These are phyloP conservation scores for Eucalyptus viminalis DNA, from an alignment of 345 rosid genomes.

Conservation along the genomic window DNA sequence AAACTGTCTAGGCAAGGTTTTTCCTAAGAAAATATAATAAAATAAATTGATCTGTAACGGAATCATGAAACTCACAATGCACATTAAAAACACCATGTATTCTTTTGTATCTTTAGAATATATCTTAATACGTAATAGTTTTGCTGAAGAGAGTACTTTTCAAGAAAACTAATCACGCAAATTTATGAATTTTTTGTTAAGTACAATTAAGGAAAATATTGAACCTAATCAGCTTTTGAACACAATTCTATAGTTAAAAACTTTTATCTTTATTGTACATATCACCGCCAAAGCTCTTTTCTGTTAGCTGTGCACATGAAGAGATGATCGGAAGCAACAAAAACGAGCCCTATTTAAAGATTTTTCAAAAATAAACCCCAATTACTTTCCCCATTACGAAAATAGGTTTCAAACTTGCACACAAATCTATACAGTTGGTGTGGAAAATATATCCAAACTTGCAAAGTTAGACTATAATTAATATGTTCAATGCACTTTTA, in stretches of 20 bases:
- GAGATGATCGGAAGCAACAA: too few species aligned
- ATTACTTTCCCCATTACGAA: background rate
- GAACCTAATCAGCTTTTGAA: background rate
- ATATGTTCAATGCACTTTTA: background rate
- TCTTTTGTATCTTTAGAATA: background rate
- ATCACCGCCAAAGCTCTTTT: background rate
- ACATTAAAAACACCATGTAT: background rate
- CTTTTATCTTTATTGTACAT: background rate
- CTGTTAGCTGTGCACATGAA: too few species aligned
- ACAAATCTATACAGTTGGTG: rapidly evolving
- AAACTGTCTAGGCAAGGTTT: background rate
- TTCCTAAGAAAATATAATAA: background rate
- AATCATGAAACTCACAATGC: background rate
- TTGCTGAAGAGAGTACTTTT: background rate
- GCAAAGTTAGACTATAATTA: background rate
- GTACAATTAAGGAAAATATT: background rate
- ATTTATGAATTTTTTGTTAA: too few species aligned
- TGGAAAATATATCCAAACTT: background rate
- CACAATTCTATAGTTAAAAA: too few species aligned
- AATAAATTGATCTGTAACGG: too few species aligned
- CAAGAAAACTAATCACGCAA: background rate
- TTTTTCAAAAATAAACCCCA: background rate
- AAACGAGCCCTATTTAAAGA: too few species aligned
- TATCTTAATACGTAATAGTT: background rate
- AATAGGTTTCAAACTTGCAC: background rate